phyloP scores from a whole-genome alignment of 73 alveolate species.

The Paramecium biaurelia region DNA sequence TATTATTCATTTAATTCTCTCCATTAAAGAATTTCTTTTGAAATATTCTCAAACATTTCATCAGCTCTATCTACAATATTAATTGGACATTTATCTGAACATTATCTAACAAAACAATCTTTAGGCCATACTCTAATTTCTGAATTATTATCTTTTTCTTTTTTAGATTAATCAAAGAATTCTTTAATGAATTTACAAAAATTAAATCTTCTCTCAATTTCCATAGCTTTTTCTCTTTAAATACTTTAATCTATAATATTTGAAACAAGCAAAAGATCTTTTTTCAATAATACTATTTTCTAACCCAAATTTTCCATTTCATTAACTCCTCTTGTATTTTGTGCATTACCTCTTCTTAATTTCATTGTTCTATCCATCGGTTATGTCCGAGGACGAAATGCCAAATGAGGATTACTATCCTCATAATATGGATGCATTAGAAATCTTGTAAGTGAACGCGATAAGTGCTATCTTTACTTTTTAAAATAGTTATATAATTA shows the following conservation, averaged over 20 bases:
- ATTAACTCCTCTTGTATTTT: constrained; percentile 24
- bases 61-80: constrained; percentile 17
- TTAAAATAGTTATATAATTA: not conserved
- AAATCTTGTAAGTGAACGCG: not conserved
- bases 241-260: not conserved
- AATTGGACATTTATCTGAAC: not conserved
- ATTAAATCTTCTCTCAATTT: constrained; percentile 5
- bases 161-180: not conserved
- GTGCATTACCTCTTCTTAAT: not conserved
- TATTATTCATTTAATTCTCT: not conserved
- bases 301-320: constrained; percentile 37
- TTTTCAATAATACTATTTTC: not conserved
- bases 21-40: not conserved
- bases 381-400: constrained; percentile 11
- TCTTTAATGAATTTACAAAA: constrained; percentile 20
- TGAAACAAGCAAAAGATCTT: not conserved
- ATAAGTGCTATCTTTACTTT: not conserved
- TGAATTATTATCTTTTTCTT: not conserved
- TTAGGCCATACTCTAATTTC: constrained; percentile 18
- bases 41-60: not conserved
- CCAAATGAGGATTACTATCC: constrained; percentile 27
- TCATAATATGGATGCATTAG: constrained; percentile 48
- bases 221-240: constrained; percentile 33
- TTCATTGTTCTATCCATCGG: constrained; percentile 21
- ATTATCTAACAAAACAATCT: constrained; percentile 16